Percentiles rank a stretch among this genome's conserved stretches.
Conservation (phyloP, 805 yeast genomes). For the Wickerhamiella musiphila region DNA sequence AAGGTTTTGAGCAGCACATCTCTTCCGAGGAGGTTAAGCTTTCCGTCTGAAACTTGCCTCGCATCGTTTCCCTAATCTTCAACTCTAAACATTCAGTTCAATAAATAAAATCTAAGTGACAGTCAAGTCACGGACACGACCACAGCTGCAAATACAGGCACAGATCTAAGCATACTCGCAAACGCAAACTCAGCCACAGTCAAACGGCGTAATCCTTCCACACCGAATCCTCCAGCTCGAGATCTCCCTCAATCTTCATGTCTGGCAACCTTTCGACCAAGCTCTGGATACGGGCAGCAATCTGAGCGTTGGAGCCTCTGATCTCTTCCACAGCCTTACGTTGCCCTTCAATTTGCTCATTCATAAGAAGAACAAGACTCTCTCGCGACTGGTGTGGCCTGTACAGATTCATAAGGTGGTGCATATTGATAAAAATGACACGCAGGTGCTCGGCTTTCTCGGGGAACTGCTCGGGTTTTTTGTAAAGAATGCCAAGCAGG, state of each 20-base stretch:
- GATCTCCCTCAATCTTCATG: constrained; percentile 1
- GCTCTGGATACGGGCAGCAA: constrained; percentile 23
- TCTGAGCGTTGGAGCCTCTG: constrained; percentile 25
- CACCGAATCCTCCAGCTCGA: too few relatives aligned
- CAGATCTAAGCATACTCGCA: too few relatives aligned
- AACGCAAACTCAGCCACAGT: too few relatives aligned
- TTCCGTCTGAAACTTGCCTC: constrained; percentile 67
- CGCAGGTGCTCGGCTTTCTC: constrained; percentile 63
- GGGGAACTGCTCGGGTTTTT: constrained; percentile 49
- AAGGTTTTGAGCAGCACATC: constrained; percentile 42
- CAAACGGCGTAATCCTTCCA: too few relatives aligned
- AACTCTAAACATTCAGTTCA: too few relatives aligned
- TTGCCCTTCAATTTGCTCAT: constrained; percentile 37
- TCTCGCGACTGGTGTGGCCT: constrained; percentile 93
- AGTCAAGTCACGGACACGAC: too few relatives aligned
- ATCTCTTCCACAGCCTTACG: constrained; percentile 20
- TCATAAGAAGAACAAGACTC: constrained; percentile 56
- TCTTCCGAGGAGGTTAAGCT: constrained; percentile 56
- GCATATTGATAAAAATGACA: constrained; percentile 69
- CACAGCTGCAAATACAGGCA: too few relatives aligned
- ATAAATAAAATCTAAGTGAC: too few relatives aligned
- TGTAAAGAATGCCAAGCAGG: constrained; percentile 56
- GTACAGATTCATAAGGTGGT: constrained; percentile 79
- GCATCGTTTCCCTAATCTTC: too few relatives aligned
- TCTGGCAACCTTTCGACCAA: constrained; percentile 19